Evolutionary conservation across 176 grass and related monocot species (phyloP).

Genomic region (Sorghum bicolor): DNA sequence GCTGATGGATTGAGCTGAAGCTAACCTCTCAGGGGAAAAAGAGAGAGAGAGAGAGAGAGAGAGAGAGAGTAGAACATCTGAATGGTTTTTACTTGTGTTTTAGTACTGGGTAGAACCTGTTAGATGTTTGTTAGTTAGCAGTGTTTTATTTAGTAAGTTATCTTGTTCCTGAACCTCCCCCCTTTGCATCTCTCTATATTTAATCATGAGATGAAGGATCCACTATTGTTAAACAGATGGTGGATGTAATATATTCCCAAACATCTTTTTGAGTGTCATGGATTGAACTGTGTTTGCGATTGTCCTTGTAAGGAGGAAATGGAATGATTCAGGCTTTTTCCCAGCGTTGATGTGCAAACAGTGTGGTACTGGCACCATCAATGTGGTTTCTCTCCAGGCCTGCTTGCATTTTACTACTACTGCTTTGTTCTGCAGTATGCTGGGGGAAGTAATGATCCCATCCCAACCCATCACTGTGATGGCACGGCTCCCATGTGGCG

Average conservation of each 20-base stretch:
- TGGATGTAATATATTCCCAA: slow-evolving; percentile 25
- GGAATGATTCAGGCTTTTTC: slow-evolving; percentile 33
- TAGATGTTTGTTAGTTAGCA: not conserved
- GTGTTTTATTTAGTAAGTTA: not conserved
- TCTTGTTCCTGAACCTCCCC: slow-evolving; percentile 12
- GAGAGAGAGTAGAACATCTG: not conserved
- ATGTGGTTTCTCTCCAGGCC: slow-evolving; percentile 25
- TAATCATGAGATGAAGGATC: slow-evolving; percentile 43
- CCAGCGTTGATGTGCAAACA: slow-evolving; percentile 13
- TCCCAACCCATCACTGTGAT: slow-evolving; percentile 21
- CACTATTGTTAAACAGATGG: slow-evolving; percentile 11
- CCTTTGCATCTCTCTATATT: slow-evolving; percentile 35
- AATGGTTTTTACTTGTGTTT: slow-evolving; percentile 14
- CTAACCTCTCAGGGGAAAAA: not conserved
- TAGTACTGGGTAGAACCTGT: slow-evolving; percentile 3
- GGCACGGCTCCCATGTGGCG: slow-evolving; percentile 38
- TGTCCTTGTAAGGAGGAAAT: slow-evolving; percentile 18
- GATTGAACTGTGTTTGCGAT: slow-evolving; percentile 12
- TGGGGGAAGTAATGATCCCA: slow-evolving; percentile 35
- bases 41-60: too few relatives aligned
- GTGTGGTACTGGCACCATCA: slow-evolving; percentile 23
- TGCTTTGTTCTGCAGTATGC: slow-evolving; percentile 33
- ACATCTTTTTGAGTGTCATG: slow-evolving; percentile 37
- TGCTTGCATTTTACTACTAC: slow-evolving; percentile 23
- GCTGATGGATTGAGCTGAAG: slow-evolving; percentile 21